A percentile compares a stretch with the other conserved stretches of the same genome.
Evolutionary conservation across 345 rosid genomes (phyloP).

Genomic region (Ceriops decandra): DNA sequence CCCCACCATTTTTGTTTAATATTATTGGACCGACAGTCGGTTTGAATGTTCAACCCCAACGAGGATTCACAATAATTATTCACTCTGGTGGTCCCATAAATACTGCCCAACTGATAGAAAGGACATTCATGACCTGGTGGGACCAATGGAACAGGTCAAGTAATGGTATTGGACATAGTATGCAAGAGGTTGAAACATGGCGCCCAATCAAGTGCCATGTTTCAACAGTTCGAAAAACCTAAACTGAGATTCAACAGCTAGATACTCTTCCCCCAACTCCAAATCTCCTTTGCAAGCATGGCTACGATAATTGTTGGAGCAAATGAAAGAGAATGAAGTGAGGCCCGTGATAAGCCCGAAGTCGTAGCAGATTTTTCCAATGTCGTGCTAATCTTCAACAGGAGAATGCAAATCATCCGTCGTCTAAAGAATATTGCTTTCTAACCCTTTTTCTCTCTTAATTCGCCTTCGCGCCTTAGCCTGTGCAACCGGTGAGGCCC

Average conservation of each 20-base stretch:
- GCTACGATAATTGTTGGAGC: constrained; percentile 20
- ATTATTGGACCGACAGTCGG: too few relatives aligned
- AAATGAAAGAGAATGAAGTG: constrained; percentile 21
- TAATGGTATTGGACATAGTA: too few relatives aligned
- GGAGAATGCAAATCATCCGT: neutral
- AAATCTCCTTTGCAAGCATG: neutral
- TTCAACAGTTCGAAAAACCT: neutral
- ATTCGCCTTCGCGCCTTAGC: too few relatives aligned
- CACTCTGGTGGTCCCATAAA: constrained; percentile 18
- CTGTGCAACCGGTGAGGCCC: too few relatives aligned
- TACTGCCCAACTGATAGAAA: constrained; percentile 72
- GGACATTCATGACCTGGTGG: constrained; percentile 62
- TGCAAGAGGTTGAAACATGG: too few relatives aligned
- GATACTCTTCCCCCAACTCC: neutral
- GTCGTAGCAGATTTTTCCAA: constrained; percentile 20
- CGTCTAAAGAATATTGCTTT: neutral
- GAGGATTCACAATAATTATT: too few relatives aligned
- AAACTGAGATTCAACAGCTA: neutral
- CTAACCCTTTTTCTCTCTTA: neutral
- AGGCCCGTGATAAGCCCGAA: constrained; percentile 3
- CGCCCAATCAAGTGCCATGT: neutral
- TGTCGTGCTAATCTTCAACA: neutral
- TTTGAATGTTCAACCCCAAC: too few relatives aligned
- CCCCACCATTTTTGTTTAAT: too few relatives aligned
- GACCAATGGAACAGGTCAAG: constrained; percentile 10